Base-by-base conservation (phyloP, 1,284 basidiomycete genomes). In the Lignosus rhinocerotis region DNA sequence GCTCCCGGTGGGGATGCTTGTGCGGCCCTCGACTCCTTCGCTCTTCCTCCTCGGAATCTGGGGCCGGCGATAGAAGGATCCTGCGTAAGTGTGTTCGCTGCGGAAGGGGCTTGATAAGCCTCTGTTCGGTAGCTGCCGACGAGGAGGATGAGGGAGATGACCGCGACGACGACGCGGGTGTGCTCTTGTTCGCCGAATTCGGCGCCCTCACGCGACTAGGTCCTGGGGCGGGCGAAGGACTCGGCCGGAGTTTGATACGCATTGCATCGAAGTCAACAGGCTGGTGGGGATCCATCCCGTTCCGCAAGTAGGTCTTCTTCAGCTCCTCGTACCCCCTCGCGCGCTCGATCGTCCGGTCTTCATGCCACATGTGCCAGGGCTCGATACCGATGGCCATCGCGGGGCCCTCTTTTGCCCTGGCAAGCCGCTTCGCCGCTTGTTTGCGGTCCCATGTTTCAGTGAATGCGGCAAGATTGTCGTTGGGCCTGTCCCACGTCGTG, bases 401-500 rank as follows among this genome's bases (percentile, higher is more conserved):
- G 21, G 64, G 51, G 39, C 66, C 65, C 8, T 30, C 25, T 25
- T 67, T 61, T 16, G 69, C 72, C 32, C 67, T 63, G 6, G n/a
- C 51, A 14, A 21, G n/a, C 19, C 65, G 65, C 32, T 49, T 54
- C 25, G 55, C 52, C 16, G 41, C 36, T 9, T 61, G 62, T 25
- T 38, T 48, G 46, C 56, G 55, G 19, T 72, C 62, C 78, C 78
- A 78, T 12, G 36, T 17, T 5, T 46, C 58, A 50, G 75, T 55
- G 45, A 74, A 50, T 5, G 62, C 53, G 17, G 34, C 32, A 25
- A 60, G 57, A 41, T 56, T 32, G 38, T 67, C 16, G 12, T 32
- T 54, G 39, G 66, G 66, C 32, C 61, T 62, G 58, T 72, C 63
- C 78, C 78, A 78, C 12, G 78, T 78, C 17, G 78, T 78, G 57